Evolutionary conservation across 345 rosid genomes (phyloP).

Genomic region (Eucalyptus marginata): DNA sequence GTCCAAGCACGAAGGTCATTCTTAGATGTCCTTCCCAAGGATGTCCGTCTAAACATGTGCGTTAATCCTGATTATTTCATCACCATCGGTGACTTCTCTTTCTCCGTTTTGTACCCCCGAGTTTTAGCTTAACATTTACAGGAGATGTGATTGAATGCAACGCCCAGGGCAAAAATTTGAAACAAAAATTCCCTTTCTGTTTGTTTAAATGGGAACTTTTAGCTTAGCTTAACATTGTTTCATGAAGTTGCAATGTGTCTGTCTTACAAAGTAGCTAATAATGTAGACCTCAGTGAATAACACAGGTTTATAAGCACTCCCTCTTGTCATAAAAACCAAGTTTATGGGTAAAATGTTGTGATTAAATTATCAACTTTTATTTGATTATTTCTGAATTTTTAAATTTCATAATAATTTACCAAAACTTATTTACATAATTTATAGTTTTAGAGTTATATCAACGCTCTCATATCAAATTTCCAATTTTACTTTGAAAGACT

Average conservation of each 20-base stretch:
- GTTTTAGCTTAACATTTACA: neutral
- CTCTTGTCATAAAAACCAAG: neutral
- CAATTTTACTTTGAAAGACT: neutral
- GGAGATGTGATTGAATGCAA: neutral
- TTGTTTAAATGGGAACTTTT: neutral
- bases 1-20: neutral
- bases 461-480: neutral
- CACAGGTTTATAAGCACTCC: neutral
- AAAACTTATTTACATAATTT: neutral
- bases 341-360: neutral
- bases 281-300: neutral
- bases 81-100: fast-evolving
- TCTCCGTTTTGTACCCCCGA: neutral
- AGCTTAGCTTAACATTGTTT: neutral
- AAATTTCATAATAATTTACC: neutral
- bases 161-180: neutral
- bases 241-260: neutral
- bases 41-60: neutral
- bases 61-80: neutral
- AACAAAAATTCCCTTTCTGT: neutral
- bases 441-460: neutral
- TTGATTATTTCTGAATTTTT: neutral
- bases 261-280: neutral
- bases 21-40: neutral
- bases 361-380: neutral